Evolutionary conservation across 495 filamentous ascomycete genomes (phyloP).

Genomic region (Aspergillus haitiensis): DNA sequence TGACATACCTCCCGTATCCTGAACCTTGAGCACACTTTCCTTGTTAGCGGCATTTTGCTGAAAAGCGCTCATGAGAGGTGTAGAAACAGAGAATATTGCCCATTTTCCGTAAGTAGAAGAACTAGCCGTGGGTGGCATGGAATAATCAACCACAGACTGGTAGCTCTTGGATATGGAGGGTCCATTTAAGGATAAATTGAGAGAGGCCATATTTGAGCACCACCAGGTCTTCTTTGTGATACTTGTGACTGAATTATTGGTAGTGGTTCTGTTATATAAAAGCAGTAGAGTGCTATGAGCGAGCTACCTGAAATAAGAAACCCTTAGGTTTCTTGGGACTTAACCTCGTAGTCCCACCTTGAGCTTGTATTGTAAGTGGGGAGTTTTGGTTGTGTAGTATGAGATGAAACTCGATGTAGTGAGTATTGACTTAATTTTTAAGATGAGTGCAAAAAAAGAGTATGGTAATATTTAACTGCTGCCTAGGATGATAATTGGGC

Average conservation of each 20-base stretch:
- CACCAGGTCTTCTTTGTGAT: not conserved
- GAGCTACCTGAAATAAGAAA: no score
- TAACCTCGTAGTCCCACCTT: no score
- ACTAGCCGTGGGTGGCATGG: slow-evolving; percentile 59
- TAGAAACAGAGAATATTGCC: slow-evolving; percentile 89
- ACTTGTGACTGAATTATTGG: no score
- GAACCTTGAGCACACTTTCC: slow-evolving; percentile 93
- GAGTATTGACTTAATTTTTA: not conserved
- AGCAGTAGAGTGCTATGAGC: no score
- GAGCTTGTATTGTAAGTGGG: no score
- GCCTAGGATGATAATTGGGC: not conserved
- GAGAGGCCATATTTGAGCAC: slow-evolving; percentile 69
- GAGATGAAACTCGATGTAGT: no score
- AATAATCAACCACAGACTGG: slow-evolving; percentile 76
- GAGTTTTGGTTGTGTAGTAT: no score
- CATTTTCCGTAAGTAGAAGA: slow-evolving; percentile 78
- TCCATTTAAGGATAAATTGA: slow-evolving; percentile 89
- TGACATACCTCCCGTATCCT: slow-evolving; percentile 77
- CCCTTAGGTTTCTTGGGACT: no score
- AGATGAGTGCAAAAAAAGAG: no score
- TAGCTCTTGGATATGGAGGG: slow-evolving; percentile 92
- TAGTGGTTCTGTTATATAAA: no score
- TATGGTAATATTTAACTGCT: not conserved
- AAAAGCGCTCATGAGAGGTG: slow-evolving; percentile 87
- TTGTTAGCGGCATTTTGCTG: slow-evolving; percentile 77